Conservation (phyloP, 352 stramenopile species). For the Phytophthora sp. region DNA sequence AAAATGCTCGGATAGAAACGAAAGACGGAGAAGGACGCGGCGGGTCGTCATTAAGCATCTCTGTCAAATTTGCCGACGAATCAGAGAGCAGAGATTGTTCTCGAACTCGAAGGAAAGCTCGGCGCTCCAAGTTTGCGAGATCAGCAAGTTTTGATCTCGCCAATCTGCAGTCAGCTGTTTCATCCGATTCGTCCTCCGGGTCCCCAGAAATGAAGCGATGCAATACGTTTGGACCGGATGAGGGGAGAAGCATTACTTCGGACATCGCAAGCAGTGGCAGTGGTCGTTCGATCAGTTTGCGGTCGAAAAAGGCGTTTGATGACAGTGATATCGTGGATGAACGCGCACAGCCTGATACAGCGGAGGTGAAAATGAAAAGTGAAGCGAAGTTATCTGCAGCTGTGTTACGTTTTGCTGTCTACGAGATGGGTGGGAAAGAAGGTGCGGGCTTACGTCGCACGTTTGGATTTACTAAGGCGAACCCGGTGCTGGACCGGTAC, state of each 20-base stretch:
- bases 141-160: slow-evolving; percentile 82
- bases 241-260: slow-evolving; percentile 11
- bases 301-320: slow-evolving; percentile 71
- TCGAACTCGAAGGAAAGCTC: slow-evolving; percentile 20
- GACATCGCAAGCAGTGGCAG: slow-evolving; percentile 25
- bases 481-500: slow-evolving; percentile 78
- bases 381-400: slow-evolving; percentile 59
- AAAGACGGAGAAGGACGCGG: slow-evolving; percentile 14
- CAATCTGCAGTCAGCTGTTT: slow-evolving; percentile 42
- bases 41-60: slow-evolving; percentile 12
- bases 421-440: slow-evolving; percentile 74
- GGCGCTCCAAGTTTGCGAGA: slow-evolving; percentile 66
- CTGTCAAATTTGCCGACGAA: slow-evolving; percentile 3
- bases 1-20: slow-evolving; percentile 7
- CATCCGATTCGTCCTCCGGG: slow-evolving; percentile 29
- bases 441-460: slow-evolving; percentile 59
- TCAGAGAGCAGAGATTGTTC: slow-evolving; percentile 4
- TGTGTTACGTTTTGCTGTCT: slow-evolving; percentile 76
- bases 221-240: slow-evolving; percentile 35
- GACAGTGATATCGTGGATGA: slow-evolving; percentile 84
- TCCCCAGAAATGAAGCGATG: slow-evolving; percentile 34
- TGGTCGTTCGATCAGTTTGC: slow-evolving; percentile 38
- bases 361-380: slow-evolving; percentile 35
- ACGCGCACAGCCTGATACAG: slow-evolving; percentile 36
- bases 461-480: slow-evolving; percentile 71